Conservation (phyloP, 228 moss, liverwort and hornwort species). For the Sphagnum fallax region DNA sequence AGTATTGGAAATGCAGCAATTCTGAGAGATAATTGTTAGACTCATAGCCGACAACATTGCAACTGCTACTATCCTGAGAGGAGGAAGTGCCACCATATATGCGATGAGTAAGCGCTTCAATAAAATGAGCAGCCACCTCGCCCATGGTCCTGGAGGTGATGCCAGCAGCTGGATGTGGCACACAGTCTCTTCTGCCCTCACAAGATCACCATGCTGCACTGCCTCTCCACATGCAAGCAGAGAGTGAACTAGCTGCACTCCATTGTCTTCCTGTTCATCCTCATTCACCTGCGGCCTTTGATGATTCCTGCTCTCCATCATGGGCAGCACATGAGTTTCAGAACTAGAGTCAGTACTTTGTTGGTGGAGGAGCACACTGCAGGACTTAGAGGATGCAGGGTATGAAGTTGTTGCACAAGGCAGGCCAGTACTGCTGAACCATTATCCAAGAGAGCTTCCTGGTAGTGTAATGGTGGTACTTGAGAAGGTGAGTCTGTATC, state of each 20-base stretch:
- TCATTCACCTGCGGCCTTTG: neutral
- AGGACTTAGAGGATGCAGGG: no score
- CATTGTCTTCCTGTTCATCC: conserved; percentile 51
- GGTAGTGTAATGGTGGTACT: conserved; percentile 15
- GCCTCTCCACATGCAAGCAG: conserved; percentile 72
- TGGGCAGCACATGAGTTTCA: no score
- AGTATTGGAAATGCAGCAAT: conserved; percentile 73
- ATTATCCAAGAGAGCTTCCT: conserved; percentile 11
- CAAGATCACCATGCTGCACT: conserved; percentile 43
- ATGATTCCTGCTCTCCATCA: no score
- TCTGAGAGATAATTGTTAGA: conserved; percentile 55
- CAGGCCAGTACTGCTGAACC: neutral
- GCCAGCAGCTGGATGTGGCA: conserved; percentile 57
- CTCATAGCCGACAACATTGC: conserved; percentile 3
- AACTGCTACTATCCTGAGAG: conserved; percentile 13
- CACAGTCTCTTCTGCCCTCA: conserved; percentile 50
- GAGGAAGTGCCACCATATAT: conserved; percentile 31
- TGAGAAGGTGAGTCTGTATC: conserved; percentile 24
- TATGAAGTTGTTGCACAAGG: neutral
- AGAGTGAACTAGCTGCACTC: conserved; percentile 66
- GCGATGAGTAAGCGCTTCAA: conserved; percentile 65
- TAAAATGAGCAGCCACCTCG: conserved; percentile 82
- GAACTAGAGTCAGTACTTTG: no score
- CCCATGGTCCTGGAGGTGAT: conserved; percentile 51
- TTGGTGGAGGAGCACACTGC: no score